Base-by-base conservation (phyloP, 495 filamentous ascomycete species). In the Daldinia childiae region DNA sequence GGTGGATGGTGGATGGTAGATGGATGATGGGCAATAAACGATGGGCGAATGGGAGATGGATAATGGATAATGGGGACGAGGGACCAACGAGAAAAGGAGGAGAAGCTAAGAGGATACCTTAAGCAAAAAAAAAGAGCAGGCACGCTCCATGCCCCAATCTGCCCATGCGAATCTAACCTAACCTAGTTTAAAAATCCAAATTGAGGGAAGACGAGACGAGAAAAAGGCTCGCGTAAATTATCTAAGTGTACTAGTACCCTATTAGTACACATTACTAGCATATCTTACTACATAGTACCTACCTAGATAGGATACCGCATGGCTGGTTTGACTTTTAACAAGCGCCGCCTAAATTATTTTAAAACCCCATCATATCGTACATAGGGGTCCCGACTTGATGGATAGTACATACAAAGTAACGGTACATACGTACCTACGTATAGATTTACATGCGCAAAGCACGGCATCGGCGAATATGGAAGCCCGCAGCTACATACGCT, bases 381-480 rank as follows among this genome's bases (percentile, higher is more conserved):
- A 34, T 60, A 71, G 30, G 58, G 62, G 39, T 43, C 62, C n/a
- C n/a, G n/a, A n/a, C n/a, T 29, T 24, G 43, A 21, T n/a, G 6
- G 17, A 56, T 54, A 26, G 24, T 26, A 26, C 1, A 38, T 61
- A 68, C 34, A 36, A 36, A 36, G 34, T 36, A 36, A 14, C 12
- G 1, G 34, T 36, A 36, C 57, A 43, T 68, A 62, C 36, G 0
- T 61, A 48, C 34, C 3, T 30, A 32, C 21, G 27, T 36, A 50
- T 4, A 52, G 17, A 61, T 21, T 9, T 59, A 60, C 58, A 50
- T 36, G 60, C 39, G 43, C 64, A 14, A 36, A 57, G 54, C 54
- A 57, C 54, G 26, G 64, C 64, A 60, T 73, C 71, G 71, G 71
- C 66, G 48, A 69, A 54, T 73, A 54, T 66, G 51, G 65, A 55